These are phyloP conservation scores for Penicillium angulare DNA, from an alignment of 495 filamentous ascomycete species.

Conservation along the genomic window DNA sequence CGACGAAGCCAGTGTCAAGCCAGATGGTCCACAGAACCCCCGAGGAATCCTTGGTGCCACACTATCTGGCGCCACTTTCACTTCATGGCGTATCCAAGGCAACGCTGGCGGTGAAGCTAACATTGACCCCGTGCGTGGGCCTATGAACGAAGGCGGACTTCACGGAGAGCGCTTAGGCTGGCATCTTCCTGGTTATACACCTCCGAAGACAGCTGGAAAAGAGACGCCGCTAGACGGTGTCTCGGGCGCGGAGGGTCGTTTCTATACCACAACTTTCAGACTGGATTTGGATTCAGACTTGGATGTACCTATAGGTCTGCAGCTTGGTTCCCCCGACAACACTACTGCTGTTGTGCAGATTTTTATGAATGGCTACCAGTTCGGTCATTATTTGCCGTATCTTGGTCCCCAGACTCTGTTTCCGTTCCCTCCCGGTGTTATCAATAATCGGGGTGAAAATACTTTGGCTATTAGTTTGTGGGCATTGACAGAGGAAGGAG, in stretches of 20 bases:
- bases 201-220: conserved; percentile 35
- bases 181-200: conserved; percentile 58
- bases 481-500: conserved; percentile 41
- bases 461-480: conserved; percentile 47
- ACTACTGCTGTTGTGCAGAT: conserved; percentile 33
- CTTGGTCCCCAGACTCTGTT: conserved; percentile 50
- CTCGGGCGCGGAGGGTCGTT: conserved; percentile 47
- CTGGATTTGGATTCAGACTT: conserved; percentile 46
- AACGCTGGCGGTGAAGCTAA: conserved; percentile 71
- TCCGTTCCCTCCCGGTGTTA: conserved; percentile 47
- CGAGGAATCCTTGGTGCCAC: conserved; percentile 64
- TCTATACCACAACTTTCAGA: conserved; percentile 57
- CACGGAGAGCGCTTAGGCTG: conserved; percentile 65
- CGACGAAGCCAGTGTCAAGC: conserved; percentile 59
- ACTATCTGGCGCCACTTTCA: conserved; percentile 41
- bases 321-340: conserved; percentile 22
- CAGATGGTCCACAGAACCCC: conserved; percentile 60
- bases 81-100: conserved; percentile 72
- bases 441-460: conserved; percentile 47
- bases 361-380: conserved; percentile 48
- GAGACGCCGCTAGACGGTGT: conserved; percentile 51
- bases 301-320: conserved; percentile 41
- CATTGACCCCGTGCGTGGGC: conserved; percentile 60
- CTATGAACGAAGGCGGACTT: conserved; percentile 71
- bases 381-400: conserved; percentile 49